These are phyloP conservation scores for Claviceps africana DNA, from an alignment of 2,329 filamentous ascomycete species.

Conservation along the genomic window DNA sequence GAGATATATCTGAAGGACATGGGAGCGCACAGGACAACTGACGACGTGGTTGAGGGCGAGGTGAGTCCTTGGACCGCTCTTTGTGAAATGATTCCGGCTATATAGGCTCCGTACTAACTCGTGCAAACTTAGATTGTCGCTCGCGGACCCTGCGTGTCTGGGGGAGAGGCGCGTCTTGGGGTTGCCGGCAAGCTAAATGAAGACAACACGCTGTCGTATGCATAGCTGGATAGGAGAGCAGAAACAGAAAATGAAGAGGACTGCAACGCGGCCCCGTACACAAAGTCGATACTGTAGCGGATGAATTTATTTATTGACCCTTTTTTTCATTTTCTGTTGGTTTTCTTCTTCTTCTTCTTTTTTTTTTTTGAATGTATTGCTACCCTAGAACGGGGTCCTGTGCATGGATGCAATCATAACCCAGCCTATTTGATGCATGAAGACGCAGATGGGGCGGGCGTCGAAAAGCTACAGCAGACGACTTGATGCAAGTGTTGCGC, in stretches of 20 bases:
- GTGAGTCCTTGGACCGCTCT: constrained; percentile 27
- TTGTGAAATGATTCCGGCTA: not conserved
- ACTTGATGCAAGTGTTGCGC: too few relatives aligned
- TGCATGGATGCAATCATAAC: too few relatives aligned
- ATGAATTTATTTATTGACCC: not conserved
- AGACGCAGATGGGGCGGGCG: too few relatives aligned
- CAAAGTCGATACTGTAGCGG: not conserved
- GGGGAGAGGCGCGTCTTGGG: constrained; percentile 48
- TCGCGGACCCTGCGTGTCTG: constrained; percentile 59
- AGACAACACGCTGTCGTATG: constrained; percentile 58
- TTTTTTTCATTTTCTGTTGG: too few relatives aligned
- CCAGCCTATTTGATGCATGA: too few relatives aligned
- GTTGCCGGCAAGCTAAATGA: constrained; percentile 50
- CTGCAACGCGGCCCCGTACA: too few relatives aligned
- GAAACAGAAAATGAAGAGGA: not conserved
- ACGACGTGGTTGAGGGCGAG: constrained; percentile 47
- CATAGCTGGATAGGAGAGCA: constrained; percentile 11
- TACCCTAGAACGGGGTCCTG: too few relatives aligned
- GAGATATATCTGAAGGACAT: constrained; percentile 63
- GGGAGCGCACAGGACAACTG: constrained; percentile 45
- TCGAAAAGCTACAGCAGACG: too few relatives aligned
- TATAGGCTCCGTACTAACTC: not conserved
- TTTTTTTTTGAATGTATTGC: too few relatives aligned
- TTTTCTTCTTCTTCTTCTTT: too few relatives aligned
- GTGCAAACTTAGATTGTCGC: constrained; percentile 46